phyloP scores from a whole-genome alignment of 139 green algal genomes.

The Edaphochlamys debaryana region DNA sequence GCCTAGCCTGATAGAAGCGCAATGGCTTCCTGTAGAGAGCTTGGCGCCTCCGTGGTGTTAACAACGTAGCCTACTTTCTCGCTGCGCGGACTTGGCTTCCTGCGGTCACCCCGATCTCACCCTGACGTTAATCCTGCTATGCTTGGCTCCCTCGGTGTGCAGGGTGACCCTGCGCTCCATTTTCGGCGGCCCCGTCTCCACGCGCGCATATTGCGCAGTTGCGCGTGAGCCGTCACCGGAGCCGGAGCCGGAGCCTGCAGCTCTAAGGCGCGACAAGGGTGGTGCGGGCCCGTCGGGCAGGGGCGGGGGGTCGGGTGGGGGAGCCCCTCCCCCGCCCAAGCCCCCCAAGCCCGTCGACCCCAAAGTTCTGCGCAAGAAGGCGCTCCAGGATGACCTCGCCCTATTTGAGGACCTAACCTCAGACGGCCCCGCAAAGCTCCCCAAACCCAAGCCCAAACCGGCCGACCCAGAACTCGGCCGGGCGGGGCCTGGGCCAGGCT shows the following conservation, averaged over 20 bases:
- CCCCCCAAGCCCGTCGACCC: conserved; percentile 35
- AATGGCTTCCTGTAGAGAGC: too few relatives aligned
- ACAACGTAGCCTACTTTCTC: too few relatives aligned
- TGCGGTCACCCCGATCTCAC: too few relatives aligned
- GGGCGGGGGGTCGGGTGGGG: background rate
- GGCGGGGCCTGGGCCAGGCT: conserved; percentile 6
- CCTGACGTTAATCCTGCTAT: too few relatives aligned
- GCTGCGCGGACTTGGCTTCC: too few relatives aligned
- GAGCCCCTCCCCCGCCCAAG: background rate
- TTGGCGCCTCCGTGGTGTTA: too few relatives aligned
- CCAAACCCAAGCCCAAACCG: conserved; percentile 22
- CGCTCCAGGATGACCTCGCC: conserved; percentile 18
- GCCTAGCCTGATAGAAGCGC: too few relatives aligned
- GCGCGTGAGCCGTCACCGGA: background rate
- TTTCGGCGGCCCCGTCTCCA: conserved; percentile 32
- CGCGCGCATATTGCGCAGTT: background rate
- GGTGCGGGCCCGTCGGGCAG: background rate
- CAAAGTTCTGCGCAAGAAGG: conserved; percentile 22
- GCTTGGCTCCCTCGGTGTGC: background rate
- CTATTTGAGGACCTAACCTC: conserved; percentile 33
- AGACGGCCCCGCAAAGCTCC: conserved; percentile 7
- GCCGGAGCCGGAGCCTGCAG: background rate
- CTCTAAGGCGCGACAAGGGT: too few relatives aligned
- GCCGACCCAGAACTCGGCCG: background rate
- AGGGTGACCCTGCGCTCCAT: conserved; percentile 15